phyloP scores from a whole-genome alignment of 306 rosid genomes.

The Begonia masoniana region DNA sequence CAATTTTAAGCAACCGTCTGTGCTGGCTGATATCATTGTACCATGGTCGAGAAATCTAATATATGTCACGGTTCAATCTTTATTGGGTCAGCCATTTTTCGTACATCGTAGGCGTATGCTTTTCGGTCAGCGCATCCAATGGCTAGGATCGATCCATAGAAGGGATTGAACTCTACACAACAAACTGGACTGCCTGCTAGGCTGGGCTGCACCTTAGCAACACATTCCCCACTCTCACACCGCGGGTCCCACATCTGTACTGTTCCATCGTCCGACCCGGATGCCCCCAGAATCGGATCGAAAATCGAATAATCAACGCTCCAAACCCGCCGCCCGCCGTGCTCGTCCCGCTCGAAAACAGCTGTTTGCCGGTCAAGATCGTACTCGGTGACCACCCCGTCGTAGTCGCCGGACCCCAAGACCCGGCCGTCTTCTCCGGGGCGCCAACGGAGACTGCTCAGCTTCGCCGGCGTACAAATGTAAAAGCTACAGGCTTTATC shows the following conservation, averaged over 20 bases:
- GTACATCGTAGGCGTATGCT: conserved; percentile 36
- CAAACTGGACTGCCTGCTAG: conserved; percentile 24
- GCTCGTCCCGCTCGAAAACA: conserved; percentile 54
- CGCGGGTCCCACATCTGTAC: conserved; percentile 61
- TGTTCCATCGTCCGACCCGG: conserved; percentile 62
- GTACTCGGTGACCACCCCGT: conserved; percentile 49
- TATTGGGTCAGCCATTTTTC: conserved; percentile 32
- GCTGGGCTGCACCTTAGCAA: conserved; percentile 31
- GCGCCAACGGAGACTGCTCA: conserved; percentile 51
- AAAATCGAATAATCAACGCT: conserved; percentile 39
- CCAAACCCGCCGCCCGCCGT: conserved; percentile 59
- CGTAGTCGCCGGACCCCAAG: conserved; percentile 49
- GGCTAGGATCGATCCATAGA: conserved; percentile 22
- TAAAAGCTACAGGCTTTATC: conserved; percentile 23
- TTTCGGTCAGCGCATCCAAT: conserved; percentile 47
- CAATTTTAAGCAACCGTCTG: conserved; percentile 38
- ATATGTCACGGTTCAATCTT: conserved; percentile 30
- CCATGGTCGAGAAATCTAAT: conserved; percentile 25
- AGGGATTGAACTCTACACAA: conserved; percentile 40
- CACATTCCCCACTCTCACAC: conserved; percentile 18
- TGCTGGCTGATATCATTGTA: conserved; percentile 25
- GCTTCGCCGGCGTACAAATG: conserved; percentile 51
- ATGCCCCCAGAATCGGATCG: conserved; percentile 30
- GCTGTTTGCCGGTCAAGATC: conserved; percentile 31
- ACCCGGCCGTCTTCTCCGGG: conserved; percentile 26